Base-by-base conservation (phyloP, 2,329 filamentous ascomycete genomes). In the Pseudogymnoascus pannorum region DNA sequence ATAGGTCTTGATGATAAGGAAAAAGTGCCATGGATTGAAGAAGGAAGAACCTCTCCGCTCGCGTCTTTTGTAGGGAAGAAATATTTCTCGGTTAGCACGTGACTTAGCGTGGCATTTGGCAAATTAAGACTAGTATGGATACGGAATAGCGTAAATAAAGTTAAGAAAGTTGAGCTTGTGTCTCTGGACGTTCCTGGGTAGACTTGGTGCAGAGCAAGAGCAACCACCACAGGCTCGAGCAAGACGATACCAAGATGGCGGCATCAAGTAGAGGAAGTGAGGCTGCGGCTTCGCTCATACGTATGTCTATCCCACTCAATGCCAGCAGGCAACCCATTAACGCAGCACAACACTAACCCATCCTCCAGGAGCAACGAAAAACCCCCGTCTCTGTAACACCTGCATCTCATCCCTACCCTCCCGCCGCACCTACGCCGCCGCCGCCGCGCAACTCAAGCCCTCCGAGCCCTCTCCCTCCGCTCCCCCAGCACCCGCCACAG, bases 1-100 rank as follows among this genome's bases (percentile, higher is more conserved):
- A 80, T 80, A 80, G 83, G 80, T 87, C 84, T 86, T 92, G 91
- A 92, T 84, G 92, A 96, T 97, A 97, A 96, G 92, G 91, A 87
- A 84, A 82, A 76, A 78, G 84, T 88, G 89, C 88, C 88, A 80
- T 82, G 78, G 75, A 75, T 74, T 74, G 68, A 72, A 76, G 69
- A 76, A 71, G 67, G 73, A 72, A 73, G 69, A 68, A 68, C 66
- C 66, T 9, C 31, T 26, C 20, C 18, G 18, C 12, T 22, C 57
- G 57, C 31, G 57, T 36, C 35, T 36, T 58, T 58, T 58, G 57
- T 58, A 58, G 57, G 57, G 31, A 36, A 58, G 18, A 24, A 40
- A 24, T 36, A 58, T 36, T 36, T 38, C 31, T 58, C 35, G 57
- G 57, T 1, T 58, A 40, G 48, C 59, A 54, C 48, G 67, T 68